Evolutionary conservation across 1,284 basidiomycete genomes (phyloP), one percentile per base, ranked within the genome.

Genomic region (Anthracocystis walkeri): DNA sequence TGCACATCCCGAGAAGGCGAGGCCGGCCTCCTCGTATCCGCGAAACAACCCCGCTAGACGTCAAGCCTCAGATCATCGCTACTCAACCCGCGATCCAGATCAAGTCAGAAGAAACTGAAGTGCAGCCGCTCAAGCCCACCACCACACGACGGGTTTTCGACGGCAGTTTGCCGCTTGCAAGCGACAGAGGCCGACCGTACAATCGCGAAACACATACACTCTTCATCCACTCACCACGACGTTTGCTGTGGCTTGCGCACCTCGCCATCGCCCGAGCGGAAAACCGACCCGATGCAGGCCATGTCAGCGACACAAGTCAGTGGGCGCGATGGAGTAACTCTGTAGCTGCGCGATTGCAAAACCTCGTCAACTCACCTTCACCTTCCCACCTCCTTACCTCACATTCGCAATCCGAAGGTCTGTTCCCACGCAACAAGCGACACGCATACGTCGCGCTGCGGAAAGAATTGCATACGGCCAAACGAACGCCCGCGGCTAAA

Each of bases 251-350:
- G 65, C 38, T 73, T 5, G 54, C 53, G 3, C 59, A 49, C 21
- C 41, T 40, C 16, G 69, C 69, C 7, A 59, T 62, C 3, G 10
- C 41, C 3, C 49, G 55, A n/a, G 35, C 41, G 4, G 56, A 40
- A n/a, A 25, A 35, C 11, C 45, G n/a, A 14, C 18, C 52, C 12
- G 21, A 41, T 27, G 10, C 25, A 7, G 27, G 16, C 11, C 11
- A 23, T 0, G 29, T 42, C 11, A 5, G 23, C 5, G 57, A 57
- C 1, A 38, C 48, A 10, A 35, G 25, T 4, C 23, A 42, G 11
- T 71, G 68, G 68, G 55, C 64, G 5, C 45, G 59, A 10, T 72
- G 69, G 69, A 49, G 27, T 57, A 29, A 42, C 48, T 72, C 51
- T 3, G 48, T 58, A 25, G 40, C 51, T 18, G 64, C 69, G 1